phyloP scores from a whole-genome alignment of 768 basidiomycete genomes.

The Leccinum fibrillosum region DNA sequence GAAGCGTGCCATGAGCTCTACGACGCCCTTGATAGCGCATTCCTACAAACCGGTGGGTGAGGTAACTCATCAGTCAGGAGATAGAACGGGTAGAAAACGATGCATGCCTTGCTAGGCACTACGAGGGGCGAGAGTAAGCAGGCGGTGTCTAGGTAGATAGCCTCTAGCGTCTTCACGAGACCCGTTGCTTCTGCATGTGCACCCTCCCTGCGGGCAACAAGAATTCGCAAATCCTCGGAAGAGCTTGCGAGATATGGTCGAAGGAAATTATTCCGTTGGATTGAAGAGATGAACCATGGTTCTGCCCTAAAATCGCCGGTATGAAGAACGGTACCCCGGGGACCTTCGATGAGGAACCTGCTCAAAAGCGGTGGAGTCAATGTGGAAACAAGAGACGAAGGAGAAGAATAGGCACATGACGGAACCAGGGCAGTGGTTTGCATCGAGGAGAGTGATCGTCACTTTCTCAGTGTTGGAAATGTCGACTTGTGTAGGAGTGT shows the following conservation, averaged over 20 bases:
- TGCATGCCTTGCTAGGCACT: conserved; percentile 58
- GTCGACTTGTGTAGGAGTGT: conserved; percentile 61
- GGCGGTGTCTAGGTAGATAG: conserved; percentile 84
- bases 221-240: conserved; percentile 21
- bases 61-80: conserved; percentile 1
- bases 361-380: background rate
- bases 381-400: background rate
- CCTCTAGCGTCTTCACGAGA: conserved; percentile 54
- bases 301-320: conserved; percentile 95
- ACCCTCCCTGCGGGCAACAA: conserved; percentile 24
- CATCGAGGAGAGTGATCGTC: conserved; percentile 78
- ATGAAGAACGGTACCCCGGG: conserved; percentile 71
- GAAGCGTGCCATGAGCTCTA: conserved; percentile 66
- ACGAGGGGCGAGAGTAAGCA: conserved; percentile 49
- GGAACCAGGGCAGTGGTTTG: conserved; percentile 94
- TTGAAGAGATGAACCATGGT: conserved; percentile 66
- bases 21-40: conserved; percentile 59
- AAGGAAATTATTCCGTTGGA: conserved; percentile 68
- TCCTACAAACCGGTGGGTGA: conserved; percentile 39
- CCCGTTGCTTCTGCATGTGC: conserved; percentile 20
- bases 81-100: no score
- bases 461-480: conserved; percentile 57
- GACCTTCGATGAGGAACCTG: conserved; percentile 84
- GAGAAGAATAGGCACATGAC: conserved; percentile 62
- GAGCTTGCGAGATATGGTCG: conserved; percentile 58